These are phyloP conservation scores for Coemansia sp. DNA, from an alignment of 192 early-diverging fungal species.

Conservation along the genomic window DNA sequence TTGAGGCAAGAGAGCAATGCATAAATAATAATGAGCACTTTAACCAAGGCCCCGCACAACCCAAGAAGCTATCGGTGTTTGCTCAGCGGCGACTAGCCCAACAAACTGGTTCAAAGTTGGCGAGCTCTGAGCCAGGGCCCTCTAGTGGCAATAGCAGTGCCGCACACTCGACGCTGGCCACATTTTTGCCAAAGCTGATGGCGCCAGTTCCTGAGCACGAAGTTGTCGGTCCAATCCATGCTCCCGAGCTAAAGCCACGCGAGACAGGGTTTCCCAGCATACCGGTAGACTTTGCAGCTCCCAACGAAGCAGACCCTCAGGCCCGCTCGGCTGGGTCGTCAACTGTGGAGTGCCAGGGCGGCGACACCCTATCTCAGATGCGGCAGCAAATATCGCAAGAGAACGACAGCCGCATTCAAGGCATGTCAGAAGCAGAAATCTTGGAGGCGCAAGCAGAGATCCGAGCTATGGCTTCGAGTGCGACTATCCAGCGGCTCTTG, in stretches of 20 bases:
- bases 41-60: background rate
- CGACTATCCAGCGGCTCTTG: constrained; percentile 63
- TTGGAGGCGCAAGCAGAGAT: constrained; percentile 67
- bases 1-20: constrained; percentile 21
- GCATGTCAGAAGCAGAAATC: constrained; percentile 75
- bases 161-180: constrained; percentile 12
- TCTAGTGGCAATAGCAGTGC: background rate
- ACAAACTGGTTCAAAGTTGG: constrained; percentile 5
- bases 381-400: constrained; percentile 30
- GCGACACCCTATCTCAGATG: background rate
- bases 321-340: background rate
- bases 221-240: constrained; percentile 4
- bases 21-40: background rate
- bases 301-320: background rate
- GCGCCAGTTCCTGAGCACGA: constrained; percentile 39
- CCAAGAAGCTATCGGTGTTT: constrained; percentile 45
- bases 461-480: constrained; percentile 59
- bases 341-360: background rate
- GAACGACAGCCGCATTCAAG: constrained; percentile 61
- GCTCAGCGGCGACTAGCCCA: constrained; percentile 50
- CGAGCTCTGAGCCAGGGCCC: no score
- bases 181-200: constrained; percentile 53
- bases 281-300: constrained; percentile 13
- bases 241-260: constrained; percentile 20
- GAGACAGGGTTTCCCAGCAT: constrained; percentile 32